Evolutionary conservation across 2,329 filamentous ascomycete genomes (phyloP).

Genomic region (Xylaria multiplex): DNA sequence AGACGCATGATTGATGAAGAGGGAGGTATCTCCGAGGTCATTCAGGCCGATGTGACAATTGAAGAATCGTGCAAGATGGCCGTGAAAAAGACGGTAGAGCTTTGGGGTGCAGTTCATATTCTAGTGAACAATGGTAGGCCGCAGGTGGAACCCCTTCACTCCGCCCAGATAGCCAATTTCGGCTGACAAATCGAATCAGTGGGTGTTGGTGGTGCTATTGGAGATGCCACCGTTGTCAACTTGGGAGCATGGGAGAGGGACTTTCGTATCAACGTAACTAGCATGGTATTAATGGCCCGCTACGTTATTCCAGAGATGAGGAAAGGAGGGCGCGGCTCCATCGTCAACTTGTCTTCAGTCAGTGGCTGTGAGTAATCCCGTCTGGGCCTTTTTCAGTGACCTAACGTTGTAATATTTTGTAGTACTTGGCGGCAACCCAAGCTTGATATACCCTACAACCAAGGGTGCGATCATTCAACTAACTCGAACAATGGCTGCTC

Average conservation of each 20-base stretch:
- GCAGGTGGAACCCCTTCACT: background rate
- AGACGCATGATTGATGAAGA: slow-evolving; percentile 47
- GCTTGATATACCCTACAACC: slow-evolving; percentile 48
- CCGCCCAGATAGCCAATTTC: background rate
- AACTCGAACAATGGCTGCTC: slow-evolving; percentile 40
- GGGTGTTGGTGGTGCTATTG: slow-evolving; percentile 49
- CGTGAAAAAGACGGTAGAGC: slow-evolving; percentile 39
- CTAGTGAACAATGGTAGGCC: slow-evolving; percentile 46
- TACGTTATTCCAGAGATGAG: slow-evolving; percentile 50
- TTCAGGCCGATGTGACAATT: slow-evolving; percentile 43
- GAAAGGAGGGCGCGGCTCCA: slow-evolving; percentile 48
- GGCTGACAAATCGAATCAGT: slow-evolving; percentile 37
- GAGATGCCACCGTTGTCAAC: slow-evolving; percentile 46
- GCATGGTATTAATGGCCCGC: slow-evolving; percentile 51
- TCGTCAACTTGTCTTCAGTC: slow-evolving; percentile 52
- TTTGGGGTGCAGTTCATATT: slow-evolving; percentile 44
- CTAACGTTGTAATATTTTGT: background rate
- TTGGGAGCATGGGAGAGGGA: slow-evolving; percentile 48
- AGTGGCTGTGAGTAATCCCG: slow-evolving; percentile 38
- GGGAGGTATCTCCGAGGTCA: slow-evolving; percentile 42
- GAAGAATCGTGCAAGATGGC: slow-evolving; percentile 42
- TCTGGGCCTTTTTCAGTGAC: background rate
- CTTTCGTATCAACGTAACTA: slow-evolving; percentile 50
- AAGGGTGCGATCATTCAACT: slow-evolving; percentile 49
- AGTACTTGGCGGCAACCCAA: slow-evolving; percentile 45